Evolutionary conservation across 1,284 basidiomycete genomes (phyloP).

Genomic region (Veloporphyrellus conicus): DNA sequence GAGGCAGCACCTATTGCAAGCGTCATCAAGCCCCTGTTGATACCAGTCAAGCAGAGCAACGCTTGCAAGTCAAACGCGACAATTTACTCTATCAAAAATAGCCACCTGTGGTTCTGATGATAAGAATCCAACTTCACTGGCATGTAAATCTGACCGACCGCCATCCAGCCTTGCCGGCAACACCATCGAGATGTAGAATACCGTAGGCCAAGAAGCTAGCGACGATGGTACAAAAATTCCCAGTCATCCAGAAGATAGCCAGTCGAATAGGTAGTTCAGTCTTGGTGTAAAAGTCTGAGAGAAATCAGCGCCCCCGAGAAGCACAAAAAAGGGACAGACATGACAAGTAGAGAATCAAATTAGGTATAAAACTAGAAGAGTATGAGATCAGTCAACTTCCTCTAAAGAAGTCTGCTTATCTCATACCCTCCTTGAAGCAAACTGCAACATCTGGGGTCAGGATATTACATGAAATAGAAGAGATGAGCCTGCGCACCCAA

Average conservation of each 20-base stretch:
- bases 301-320: not conserved
- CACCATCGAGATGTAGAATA: slow-evolving; percentile 56
- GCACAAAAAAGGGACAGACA: slow-evolving; percentile 36
- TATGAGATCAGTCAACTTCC: too few species aligned
- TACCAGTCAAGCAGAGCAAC: not conserved
- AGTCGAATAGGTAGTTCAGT: slow-evolving; percentile 64
- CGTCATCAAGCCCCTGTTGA: slow-evolving; percentile 35
- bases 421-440: slow-evolving; percentile 6
- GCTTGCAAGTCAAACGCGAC: slow-evolving; percentile 5
- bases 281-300: slow-evolving; percentile 55
- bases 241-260: slow-evolving; percentile 63
- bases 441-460: slow-evolving; percentile 28
- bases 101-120: slow-evolving; percentile 14
- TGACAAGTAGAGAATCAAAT: slow-evolving; percentile 63
- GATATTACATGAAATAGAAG: not conserved
- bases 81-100: slow-evolving; percentile 27
- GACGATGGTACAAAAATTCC: slow-evolving; percentile 45
- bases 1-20: slow-evolving; percentile 36
- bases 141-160: slow-evolving; percentile 33
- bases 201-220: slow-evolving; percentile 64
- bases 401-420: too few species aligned
- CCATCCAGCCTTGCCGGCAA: slow-evolving; percentile 56
- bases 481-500: slow-evolving; percentile 33
- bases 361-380: slow-evolving; percentile 40
- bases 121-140: not conserved